Base-by-base conservation (phyloP, 306 rosid genomes). In the Sechiopsis laciniata region DNA sequence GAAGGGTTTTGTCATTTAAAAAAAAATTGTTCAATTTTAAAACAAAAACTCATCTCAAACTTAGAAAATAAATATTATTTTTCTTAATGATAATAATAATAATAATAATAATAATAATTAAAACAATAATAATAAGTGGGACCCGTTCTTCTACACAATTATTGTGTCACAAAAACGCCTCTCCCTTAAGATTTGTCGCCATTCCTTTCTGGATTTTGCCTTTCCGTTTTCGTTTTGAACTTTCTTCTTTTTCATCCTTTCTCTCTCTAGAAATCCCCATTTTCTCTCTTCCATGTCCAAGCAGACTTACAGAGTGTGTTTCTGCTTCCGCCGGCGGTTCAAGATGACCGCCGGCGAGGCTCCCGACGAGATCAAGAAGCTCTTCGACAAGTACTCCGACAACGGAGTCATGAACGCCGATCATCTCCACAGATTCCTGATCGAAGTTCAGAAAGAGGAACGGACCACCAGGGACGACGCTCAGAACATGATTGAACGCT, bases 251-350 rank as follows among this genome's bases (percentile, higher is more conserved):
- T 2, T 56, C 21, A 22, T 48, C 9, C 1, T 21, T 35, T 53
- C 32, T 53, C 20, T 20, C n/a, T 52, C 29, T 52, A 53, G 7
- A 51, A 64, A 4, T 15, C 54, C 10, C 9, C 32, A 10, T 2
- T 4, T 32, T 13, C 8, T 24, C 71, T n/a, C 26, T 40, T 19
- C 79, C 67, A 87, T 90, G 94, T 95, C 97, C 21, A 91, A 88
- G 45, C 96, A 95, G 83, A 88, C 97, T 10, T 95, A 91, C 86
- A 87, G 83, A 24, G 95, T 95, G 9, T 95, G 99, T 78, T 91
- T 95, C 85, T 95, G 99, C 78, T 91, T 86, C 86, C 86, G 77
- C 21, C 86, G 99, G 68, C 86, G 92, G 32, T 95, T 95, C 89
- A 81, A 77, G 78, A 85, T 85, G 2, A 75, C 91, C 3, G 77